Percentiles rank a stretch among this genome's conserved stretches.
These are phyloP conservation scores for Orbilia javanica DNA, from an alignment of 2,329 filamentous ascomycete genomes.

Conservation along the genomic window DNA sequence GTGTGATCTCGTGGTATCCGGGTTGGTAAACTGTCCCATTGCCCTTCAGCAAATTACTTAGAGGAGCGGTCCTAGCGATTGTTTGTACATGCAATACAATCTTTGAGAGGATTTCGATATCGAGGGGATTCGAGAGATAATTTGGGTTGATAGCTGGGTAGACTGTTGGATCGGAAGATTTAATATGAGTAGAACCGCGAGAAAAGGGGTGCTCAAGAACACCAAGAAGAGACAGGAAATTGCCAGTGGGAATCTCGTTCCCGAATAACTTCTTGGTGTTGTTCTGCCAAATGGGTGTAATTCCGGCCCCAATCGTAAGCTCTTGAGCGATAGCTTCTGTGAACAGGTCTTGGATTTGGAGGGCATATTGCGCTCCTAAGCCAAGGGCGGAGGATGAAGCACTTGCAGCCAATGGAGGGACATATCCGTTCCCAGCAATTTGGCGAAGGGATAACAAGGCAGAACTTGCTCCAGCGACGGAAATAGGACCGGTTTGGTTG, in stretches of 20 bases:
- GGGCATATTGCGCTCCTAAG: conserved; percentile 17
- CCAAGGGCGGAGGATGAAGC: neutral
- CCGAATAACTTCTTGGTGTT: conserved; percentile 44
- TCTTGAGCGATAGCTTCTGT: conserved; percentile 44
- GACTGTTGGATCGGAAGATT: conserved; percentile 67
- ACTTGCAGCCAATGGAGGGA: neutral
- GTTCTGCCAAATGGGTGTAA: conserved; percentile 48
- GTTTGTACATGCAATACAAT: conserved; percentile 45
- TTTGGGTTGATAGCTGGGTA: conserved; percentile 72
- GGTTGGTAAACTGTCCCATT: conserved; percentile 45
- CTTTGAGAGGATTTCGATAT: conserved; percentile 65
- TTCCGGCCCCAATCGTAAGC: conserved; percentile 39
- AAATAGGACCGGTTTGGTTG: conserved; percentile 40
- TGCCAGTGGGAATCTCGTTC: conserved; percentile 34
- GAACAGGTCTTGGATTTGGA: conserved; percentile 38
- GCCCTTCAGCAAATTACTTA: conserved; percentile 44
- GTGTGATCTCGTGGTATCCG: conserved; percentile 41
- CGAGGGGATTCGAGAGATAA: conserved; percentile 72
- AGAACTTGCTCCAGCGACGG: conserved; percentile 38
- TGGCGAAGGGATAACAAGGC: conserved; percentile 47
- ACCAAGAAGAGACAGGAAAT: conserved; percentile 44
- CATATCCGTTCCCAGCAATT: conserved; percentile 30
- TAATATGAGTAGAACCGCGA: conserved; percentile 74
- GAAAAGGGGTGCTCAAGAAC: conserved; percentile 72
- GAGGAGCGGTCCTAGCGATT: conserved; percentile 34